A percentile compares a stretch with the other conserved stretches of the same genome.
phyloP scores from a whole-genome alignment of 2,329 filamentous ascomycete genomes.

The Xylariaceae sp. region DNA sequence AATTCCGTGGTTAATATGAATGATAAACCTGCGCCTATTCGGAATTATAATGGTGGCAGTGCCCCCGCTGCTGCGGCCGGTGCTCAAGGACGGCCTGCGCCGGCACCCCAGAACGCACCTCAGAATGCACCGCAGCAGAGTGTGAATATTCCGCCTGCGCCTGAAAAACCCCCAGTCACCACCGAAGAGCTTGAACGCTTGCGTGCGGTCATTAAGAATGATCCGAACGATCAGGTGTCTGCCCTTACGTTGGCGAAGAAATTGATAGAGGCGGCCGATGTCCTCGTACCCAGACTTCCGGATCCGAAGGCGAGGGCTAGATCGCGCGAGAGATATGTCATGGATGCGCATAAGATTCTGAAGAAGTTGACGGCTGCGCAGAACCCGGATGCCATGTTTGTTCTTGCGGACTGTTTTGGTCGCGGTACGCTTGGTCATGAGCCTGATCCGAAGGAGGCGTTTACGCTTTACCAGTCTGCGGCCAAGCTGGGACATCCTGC shows the following conservation, averaged over 20 bases:
- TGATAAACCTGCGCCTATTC: slow-evolving; percentile 53
- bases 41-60: slow-evolving; percentile 46
- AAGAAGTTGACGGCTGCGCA: slow-evolving; percentile 76
- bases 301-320: slow-evolving; percentile 70
- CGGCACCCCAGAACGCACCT: slow-evolving; percentile 22
- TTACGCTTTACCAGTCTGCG: slow-evolving; percentile 85
- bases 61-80: slow-evolving; percentile 35
- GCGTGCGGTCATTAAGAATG: slow-evolving; percentile 61
- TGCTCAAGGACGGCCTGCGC: slow-evolving; percentile 35
- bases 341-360: slow-evolving; percentile 82
- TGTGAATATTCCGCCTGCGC: slow-evolving; percentile 28
- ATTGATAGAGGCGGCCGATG: slow-evolving; percentile 75
- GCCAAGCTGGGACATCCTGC: slow-evolving; percentile 83
- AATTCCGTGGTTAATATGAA: slow-evolving; percentile 46
- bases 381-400: slow-evolving; percentile 87
- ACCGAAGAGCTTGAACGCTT: slow-evolving; percentile 71
- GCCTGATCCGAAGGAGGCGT: slow-evolving; percentile 85
- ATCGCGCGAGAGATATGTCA: slow-evolving; percentile 72
- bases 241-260: slow-evolving; percentile 74
- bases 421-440: slow-evolving; percentile 73
- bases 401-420: slow-evolving; percentile 82
- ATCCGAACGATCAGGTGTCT: slow-evolving; percentile 65
- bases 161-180: slow-evolving; percentile 57
- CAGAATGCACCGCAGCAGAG: slow-evolving; percentile 17
- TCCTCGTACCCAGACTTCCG: slow-evolving; percentile 58